phyloP scores from a whole-genome alignment of 2,329 filamentous ascomycete species.

The Ceratocystis harringtonii region DNA sequence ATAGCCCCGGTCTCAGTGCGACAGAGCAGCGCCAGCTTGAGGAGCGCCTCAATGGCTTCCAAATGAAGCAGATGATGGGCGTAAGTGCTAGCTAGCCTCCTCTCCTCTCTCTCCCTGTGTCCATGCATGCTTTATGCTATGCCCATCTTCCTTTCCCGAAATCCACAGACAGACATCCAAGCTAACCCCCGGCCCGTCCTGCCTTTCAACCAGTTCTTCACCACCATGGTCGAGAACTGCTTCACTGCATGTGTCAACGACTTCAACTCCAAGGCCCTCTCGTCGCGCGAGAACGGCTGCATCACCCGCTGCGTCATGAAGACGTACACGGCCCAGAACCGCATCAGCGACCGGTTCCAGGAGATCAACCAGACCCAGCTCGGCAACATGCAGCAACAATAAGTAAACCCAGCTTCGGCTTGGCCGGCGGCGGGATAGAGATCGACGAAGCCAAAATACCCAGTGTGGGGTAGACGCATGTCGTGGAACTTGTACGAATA shows the following conservation, averaged over 20 bases:
- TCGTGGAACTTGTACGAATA: conserved; percentile 8
- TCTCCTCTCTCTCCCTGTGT: background rate
- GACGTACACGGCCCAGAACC: conserved; percentile 80
- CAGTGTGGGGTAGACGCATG: background rate
- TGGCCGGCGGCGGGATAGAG: background rate
- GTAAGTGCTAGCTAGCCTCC: conserved; percentile 39
- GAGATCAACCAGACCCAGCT: conserved; percentile 50
- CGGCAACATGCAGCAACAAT: conserved; percentile 28
- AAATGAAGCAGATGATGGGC: conserved; percentile 98
- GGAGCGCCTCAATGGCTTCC: conserved; percentile 88
- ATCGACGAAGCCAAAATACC: background rate
- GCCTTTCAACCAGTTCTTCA: conserved; percentile 34
- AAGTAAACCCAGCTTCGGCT: background rate
- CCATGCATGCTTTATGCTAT: background rate
- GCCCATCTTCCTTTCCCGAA: background rate
- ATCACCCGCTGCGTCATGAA: conserved; percentile 93
- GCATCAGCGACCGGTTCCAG: conserved; percentile 79
- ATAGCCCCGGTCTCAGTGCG: conserved; percentile 19
- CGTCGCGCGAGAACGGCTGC: conserved; percentile 76
- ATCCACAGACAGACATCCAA: background rate
- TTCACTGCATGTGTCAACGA: conserved; percentile 96
- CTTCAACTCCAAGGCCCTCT: conserved; percentile 93
- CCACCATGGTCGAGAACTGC: conserved; percentile 67
- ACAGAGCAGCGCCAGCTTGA: conserved; percentile 87
- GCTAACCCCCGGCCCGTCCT: background rate